Evolutionary conservation across 2,329 filamentous ascomycete genomes (phyloP).

Genomic region (Tothia fuscella): DNA sequence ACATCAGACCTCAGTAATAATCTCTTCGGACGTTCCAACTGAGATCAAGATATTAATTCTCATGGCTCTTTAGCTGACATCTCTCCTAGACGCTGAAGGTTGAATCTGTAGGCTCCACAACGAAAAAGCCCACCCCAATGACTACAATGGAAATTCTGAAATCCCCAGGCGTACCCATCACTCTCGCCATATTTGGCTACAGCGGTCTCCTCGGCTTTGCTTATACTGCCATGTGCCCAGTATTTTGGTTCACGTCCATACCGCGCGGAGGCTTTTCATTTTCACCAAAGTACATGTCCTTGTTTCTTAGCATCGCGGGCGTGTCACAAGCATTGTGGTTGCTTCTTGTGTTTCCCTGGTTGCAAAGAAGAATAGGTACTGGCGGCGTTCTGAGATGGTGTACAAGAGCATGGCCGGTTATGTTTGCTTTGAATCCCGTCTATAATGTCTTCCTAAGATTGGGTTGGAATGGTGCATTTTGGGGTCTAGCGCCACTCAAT

Average conservation of each 20-base stretch:
- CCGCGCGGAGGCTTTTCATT: constrained; percentile 55
- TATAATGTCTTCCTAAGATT: constrained; percentile 45
- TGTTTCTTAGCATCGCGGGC: constrained; percentile 53
- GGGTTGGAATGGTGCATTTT: constrained; percentile 41
- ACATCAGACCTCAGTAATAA: too few species aligned
- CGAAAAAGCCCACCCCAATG: constrained; percentile 15
- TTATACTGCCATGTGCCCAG: constrained; percentile 58
- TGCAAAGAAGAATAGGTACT: constrained; percentile 57
- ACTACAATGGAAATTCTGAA: constrained; percentile 45
- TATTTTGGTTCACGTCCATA: constrained; percentile 56
- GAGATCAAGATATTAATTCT: neutral
- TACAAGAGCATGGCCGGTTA: constrained; percentile 48
- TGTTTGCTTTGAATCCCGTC: constrained; percentile 44
- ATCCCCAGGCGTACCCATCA: constrained; percentile 51
- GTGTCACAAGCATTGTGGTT: constrained; percentile 60
- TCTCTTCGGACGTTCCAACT: too few species aligned
- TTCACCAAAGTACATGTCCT: constrained; percentile 48
- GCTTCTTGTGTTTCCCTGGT: constrained; percentile 53
- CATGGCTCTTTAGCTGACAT: neutral
- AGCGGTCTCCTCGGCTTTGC: constrained; percentile 57
- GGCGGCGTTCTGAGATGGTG: constrained; percentile 51
- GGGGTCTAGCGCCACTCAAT: constrained; percentile 35
- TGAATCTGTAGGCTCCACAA: neutral
- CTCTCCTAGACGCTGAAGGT: neutral
- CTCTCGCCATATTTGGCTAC: constrained; percentile 54